These are phyloP conservation scores for Coemansia sp. DNA, from an alignment of 192 early-diverging fungal genomes.

Conservation along the genomic window DNA sequence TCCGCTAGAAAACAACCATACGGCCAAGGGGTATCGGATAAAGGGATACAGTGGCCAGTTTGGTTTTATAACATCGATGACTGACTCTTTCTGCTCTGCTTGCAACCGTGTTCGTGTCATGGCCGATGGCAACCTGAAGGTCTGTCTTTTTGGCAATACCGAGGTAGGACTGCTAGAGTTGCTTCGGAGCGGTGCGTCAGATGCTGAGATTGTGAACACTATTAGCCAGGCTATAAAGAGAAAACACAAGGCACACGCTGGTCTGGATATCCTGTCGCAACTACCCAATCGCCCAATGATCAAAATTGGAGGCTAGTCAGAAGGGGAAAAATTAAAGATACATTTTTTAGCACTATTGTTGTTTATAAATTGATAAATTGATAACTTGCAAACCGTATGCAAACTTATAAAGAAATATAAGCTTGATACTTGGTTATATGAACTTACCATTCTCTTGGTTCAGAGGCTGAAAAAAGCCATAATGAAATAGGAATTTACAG, in stretches of 20 bases:
- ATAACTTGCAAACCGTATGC: too few species aligned
- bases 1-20: constrained; percentile 79
- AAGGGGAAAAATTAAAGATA: background rate
- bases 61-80: constrained; percentile 98
- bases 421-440: too few species aligned
- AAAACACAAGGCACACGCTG: constrained; percentile 94
- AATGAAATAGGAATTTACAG: too few species aligned
- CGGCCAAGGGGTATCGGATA: constrained; percentile 69
- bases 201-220: constrained; percentile 67
- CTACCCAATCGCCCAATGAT: constrained; percentile 95
- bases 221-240: constrained; percentile 79
- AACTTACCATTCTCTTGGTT: too few species aligned
- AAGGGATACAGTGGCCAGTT: constrained; percentile 83
- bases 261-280: constrained; percentile 78
- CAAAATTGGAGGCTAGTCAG: constrained; percentile 79
- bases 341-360: background rate
- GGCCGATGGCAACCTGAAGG: constrained; percentile 93
- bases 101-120: constrained; percentile 92
- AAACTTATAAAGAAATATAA: too few species aligned
- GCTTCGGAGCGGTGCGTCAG: constrained; percentile 62
- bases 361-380: too few species aligned
- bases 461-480: too few species aligned
- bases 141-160: constrained; percentile 90
- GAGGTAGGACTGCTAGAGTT: constrained; percentile 85
- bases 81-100: constrained; percentile 92